phyloP scores from a whole-genome alignment of 2,329 filamentous ascomycete species.

The Aspergillus fischeri region DNA sequence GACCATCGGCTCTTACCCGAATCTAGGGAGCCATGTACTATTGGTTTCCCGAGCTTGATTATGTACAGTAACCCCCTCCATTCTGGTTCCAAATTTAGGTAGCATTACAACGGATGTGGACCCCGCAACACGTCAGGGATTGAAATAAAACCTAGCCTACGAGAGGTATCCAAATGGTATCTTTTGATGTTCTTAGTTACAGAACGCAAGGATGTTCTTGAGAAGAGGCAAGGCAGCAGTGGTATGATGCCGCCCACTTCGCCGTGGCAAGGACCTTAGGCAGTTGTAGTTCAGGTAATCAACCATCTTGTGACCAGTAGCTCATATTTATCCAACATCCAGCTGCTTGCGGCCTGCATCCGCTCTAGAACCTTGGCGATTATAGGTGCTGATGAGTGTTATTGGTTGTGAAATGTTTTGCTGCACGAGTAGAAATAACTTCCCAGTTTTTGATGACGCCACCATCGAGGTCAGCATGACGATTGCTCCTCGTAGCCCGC shows the following conservation, averaged over 20 bases:
- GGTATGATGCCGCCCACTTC: neutral
- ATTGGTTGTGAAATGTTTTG: neutral
- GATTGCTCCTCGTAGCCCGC: conserved; percentile 11
- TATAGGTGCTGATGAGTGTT: neutral
- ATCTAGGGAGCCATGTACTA: neutral
- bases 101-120: neutral
- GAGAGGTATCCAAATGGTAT: neutral
- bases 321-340: neutral
- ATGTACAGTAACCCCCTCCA: neutral
- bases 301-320: no score
- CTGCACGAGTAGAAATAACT: neutral
- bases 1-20: neutral
- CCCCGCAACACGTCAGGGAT: neutral
- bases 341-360: neutral
- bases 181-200: neutral
- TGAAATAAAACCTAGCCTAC: neutral
- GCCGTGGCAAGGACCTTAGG: neutral
- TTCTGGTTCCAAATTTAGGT: neutral
- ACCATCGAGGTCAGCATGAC: conserved; percentile 27
- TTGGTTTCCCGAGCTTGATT: neutral
- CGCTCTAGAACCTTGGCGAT: neutral
- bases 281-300: neutral
- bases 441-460: conserved; percentile 19
- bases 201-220: neutral
- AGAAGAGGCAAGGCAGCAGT: neutral